These are phyloP conservation scores for Cercophora samala DNA, from an alignment of 495 filamentous ascomycete species.

Conservation along the genomic window DNA sequence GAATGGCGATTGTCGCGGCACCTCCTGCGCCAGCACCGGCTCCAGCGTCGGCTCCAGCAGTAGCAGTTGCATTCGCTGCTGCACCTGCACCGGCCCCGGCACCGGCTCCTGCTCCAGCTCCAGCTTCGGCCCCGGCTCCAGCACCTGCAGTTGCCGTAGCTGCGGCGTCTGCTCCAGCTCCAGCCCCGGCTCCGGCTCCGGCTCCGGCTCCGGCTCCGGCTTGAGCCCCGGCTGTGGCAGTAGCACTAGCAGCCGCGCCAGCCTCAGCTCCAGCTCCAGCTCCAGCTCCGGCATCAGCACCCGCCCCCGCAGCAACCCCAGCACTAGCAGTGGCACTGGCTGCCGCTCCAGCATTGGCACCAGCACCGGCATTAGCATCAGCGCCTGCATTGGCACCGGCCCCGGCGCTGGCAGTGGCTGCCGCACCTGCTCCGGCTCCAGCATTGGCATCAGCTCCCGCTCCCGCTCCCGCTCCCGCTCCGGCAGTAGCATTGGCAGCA, in stretches of 20 bases:
- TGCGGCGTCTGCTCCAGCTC: neutral
- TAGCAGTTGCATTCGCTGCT: neutral
- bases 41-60: neutral
- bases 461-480: neutral
- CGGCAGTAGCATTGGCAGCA: neutral
- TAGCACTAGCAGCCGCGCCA: neutral
- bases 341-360: neutral
- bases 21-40: neutral
- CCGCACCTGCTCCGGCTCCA: neutral
- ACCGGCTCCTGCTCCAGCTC: neutral
- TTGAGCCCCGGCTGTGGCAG: neutral
- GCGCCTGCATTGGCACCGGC: neutral
- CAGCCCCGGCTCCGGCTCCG: slow-evolving; percentile 2
- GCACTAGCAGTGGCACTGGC: neutral
- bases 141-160: neutral
- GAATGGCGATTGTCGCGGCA: neutral
- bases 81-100: neutral
- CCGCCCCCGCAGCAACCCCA: neutral
- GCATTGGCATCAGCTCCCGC: slow-evolving; percentile 6
- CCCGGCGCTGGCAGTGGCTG: neutral
- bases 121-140: neutral
- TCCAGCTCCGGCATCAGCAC: neutral
- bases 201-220: neutral
- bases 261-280: neutral
- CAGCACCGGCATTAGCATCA: neutral